Evolutionary conservation across 2,329 filamentous ascomycete genomes (phyloP), one percentile per base, ranked within the genome.

Genomic region (Rhinocladiella similis): DNA sequence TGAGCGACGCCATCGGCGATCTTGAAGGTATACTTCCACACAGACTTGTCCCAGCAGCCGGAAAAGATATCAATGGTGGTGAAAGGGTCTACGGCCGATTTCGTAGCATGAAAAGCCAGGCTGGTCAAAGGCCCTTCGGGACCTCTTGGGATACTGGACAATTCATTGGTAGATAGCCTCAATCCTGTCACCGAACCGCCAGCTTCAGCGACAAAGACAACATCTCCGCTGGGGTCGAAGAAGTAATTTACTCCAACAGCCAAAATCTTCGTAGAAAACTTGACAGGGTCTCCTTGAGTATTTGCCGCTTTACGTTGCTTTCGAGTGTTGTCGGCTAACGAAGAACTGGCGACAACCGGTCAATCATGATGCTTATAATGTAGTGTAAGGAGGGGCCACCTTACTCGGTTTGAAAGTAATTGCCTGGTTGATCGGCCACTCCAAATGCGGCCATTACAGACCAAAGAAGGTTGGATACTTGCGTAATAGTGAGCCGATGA

Each of bases 321-420:
- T 62, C 91, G 76, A 57, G 76, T 73, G 58, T 76, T 76, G 64
- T 81, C 77, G 62, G 70, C 70, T 43, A 75, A 64, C 22, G 82
- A 75, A 45, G 82, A 76, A 57, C 76, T 81, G 68, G 52, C 59
- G 57, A 20, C 50, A 9, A 39, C 27, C 75, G 72, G 57, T 52
- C 50, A 47, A 42, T 16, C 7, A 10, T 47, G 46, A 38, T 41
- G 35, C 45, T 25, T 33, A 22, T 53, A 50, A 49, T 38, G 43
- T 45, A 33, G 51, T 53, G 59, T 46, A 18, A 45, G 33, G 38
- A 39, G 47, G 14, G 38, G n/a, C n/a, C 45, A 36, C 71, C 86
- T 74, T 76, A 94, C 90, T 92, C 89, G 27, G 91, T 95, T 73
- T 97, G 90, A 70, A 97, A 97, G 78, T 95, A 97, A 69, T 94